These are phyloP conservation scores for Diospyros lotus DNA, from an alignment of 148 eudicot genomes.

Conservation along the genomic window DNA sequence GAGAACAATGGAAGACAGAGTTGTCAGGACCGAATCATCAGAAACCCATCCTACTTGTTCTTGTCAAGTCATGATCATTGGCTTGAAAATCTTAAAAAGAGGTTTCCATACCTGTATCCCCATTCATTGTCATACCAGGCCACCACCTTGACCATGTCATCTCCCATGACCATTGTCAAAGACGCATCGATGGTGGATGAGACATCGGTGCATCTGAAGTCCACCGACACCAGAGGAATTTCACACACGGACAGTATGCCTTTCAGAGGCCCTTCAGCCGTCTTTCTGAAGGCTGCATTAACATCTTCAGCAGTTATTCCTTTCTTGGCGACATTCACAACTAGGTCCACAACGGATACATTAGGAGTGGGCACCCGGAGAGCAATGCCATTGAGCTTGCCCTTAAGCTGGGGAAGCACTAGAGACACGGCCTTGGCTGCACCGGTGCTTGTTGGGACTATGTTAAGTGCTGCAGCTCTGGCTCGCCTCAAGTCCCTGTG, in stretches of 20 bases:
- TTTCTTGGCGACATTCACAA: constrained; percentile 80
- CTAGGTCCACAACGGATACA: constrained; percentile 97
- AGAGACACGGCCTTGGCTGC: constrained; percentile 99
- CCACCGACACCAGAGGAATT: constrained; percentile 86
- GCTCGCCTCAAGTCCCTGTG: constrained; percentile 99
- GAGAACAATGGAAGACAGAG: not conserved
- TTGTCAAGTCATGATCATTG: no score
- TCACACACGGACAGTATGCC: constrained; percentile 91
- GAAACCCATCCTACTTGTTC: not conserved
- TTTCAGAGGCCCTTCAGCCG: constrained; percentile 84
- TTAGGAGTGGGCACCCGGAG: constrained; percentile 99
- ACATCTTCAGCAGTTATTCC: constrained; percentile 92
- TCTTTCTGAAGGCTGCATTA: constrained; percentile 86
- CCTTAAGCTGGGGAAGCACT: constrained; percentile 96
- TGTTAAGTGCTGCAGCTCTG: constrained; percentile 96
- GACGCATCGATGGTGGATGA: constrained; percentile 92
- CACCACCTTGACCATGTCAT: constrained; percentile 98
- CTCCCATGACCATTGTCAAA: constrained; percentile 99
- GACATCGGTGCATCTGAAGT: constrained; percentile 85
- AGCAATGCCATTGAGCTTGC: constrained; percentile 97
- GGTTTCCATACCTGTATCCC: constrained; percentile 77
- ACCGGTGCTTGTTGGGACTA: constrained; percentile 98
- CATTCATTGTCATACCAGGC: constrained; percentile 99
- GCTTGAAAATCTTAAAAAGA: not conserved
- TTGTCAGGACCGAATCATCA: not conserved